Conservation (phyloP, 352 stramenopile genomes). For the Globisporangium rhizosaccharum region DNA sequence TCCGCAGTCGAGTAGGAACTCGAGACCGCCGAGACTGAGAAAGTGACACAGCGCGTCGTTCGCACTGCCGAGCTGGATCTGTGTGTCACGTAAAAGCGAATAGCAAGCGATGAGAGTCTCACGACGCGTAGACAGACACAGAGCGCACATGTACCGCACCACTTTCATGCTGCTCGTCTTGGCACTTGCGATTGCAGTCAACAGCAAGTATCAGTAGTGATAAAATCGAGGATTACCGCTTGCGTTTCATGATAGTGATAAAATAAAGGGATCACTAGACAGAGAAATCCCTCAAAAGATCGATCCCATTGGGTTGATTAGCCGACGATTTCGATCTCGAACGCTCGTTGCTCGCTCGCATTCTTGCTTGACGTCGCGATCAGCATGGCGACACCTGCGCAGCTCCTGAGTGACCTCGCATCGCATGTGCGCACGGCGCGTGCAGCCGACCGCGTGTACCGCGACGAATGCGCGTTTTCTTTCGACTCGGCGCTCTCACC, state of each 20-base stretch:
- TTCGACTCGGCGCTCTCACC: constrained; percentile 89
- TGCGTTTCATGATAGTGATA: constrained; percentile 19
- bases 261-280: neutral
- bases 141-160: neutral
- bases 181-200: neutral
- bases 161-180: neutral
- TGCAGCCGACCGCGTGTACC: constrained; percentile 85
- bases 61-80: constrained; percentile 73
- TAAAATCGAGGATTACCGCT: neutral
- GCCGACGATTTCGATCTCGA: neutral
- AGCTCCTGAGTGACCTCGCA: constrained; percentile 21
- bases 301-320: neutral
- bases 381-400: neutral
- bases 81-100: neutral
- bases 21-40: constrained; percentile 67
- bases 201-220: neutral
- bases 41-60: constrained; percentile 79
- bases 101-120: neutral
- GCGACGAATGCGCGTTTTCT: constrained; percentile 97
- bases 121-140: neutral
- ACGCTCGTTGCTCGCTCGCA: neutral
- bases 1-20: constrained; percentile 79
- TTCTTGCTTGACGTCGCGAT: neutral
- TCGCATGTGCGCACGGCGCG: constrained; percentile 42
- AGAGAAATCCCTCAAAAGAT: neutral